phyloP scores from a whole-genome alignment of 1,139 yeast genomes.

The Pichia sp. region DNA sequence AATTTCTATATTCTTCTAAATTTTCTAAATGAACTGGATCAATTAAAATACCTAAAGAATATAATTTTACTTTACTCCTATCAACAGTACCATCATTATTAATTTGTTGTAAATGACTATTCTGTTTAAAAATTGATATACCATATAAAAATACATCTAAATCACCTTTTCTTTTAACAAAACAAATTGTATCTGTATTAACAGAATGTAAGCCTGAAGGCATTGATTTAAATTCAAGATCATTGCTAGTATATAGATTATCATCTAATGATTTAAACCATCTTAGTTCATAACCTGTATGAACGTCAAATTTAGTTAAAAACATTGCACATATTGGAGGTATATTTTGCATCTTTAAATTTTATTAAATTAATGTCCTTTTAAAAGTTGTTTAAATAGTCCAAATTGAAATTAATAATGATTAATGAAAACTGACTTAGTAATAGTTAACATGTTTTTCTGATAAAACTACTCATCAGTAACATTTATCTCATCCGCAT shows the following conservation, averaged over 20 bases:
- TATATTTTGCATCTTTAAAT: conserved; percentile 1
- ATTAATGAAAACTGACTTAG: too few species aligned
- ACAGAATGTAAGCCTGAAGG: conserved; percentile 82
- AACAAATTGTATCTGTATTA: conserved; percentile 46
- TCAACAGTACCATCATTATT: conserved; percentile 29
- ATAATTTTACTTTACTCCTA: conserved; percentile 55
- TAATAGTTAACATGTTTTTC: too few species aligned
- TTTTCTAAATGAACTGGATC: conserved; percentile 31
- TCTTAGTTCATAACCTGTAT: conserved; percentile 52
- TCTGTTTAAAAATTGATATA: conserved; percentile 43
- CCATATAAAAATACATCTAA: conserved; percentile 35
- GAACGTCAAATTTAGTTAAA: conserved; percentile 57
- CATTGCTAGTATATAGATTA: conserved; percentile 28
- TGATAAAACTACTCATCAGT: too few species aligned
- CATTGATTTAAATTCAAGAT: conserved; percentile 65
- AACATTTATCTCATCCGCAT: too few species aligned
- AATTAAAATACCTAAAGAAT: conserved; percentile 57
- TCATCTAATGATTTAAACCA: conserved; percentile 40
- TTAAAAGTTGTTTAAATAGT: too few species aligned
- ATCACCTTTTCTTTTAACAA: conserved; percentile 34
- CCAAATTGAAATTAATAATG: too few species aligned
- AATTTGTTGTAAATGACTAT: conserved; percentile 20
- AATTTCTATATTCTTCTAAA: conserved; percentile 22
- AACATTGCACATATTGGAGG: conserved; percentile 44
- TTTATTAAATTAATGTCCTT: too few species aligned